phyloP scores from a whole-genome alignment of 805 yeast genomes.

The Cyberlindnera saturnus region DNA sequence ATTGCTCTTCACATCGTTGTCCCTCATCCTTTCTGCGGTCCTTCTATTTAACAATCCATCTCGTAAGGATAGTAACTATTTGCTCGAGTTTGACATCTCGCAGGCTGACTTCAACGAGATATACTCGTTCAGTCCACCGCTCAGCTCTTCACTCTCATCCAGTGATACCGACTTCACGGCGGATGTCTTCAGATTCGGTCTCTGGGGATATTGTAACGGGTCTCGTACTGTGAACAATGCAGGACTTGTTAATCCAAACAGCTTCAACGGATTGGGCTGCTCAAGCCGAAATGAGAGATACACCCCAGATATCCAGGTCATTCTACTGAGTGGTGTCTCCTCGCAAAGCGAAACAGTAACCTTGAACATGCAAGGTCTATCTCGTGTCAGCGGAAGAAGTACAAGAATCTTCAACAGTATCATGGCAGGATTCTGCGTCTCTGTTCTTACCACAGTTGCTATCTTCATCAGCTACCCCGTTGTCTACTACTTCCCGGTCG shows the following conservation, averaged over 20 bases:
- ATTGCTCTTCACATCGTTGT: neutral
- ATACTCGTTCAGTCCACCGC: neutral
- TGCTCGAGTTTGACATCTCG: neutral
- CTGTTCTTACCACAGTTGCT: neutral
- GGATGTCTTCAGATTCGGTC: neutral
- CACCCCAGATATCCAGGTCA: neutral
- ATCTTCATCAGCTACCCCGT: neutral
- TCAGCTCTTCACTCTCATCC: neutral
- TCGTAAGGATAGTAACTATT: neutral
- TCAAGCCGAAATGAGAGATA: neutral
- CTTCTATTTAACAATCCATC: neutral
- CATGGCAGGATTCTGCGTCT: neutral
- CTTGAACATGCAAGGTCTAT: neutral
- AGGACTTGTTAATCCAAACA: neutral
- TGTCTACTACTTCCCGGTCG: neutral
- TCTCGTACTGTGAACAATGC: neutral
- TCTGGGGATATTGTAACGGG: slow-evolving; percentile 1
- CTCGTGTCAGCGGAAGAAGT: neutral
- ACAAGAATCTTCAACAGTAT: neutral
- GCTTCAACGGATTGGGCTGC: neutral
- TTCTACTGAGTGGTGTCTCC: neutral
- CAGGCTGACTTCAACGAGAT: neutral
- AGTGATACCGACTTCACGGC: neutral
- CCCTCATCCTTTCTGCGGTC: neutral
- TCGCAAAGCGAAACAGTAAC: neutral